phyloP scores from a whole-genome alignment of 371 early-diverging fungal species.

The Smittium culicis region DNA sequence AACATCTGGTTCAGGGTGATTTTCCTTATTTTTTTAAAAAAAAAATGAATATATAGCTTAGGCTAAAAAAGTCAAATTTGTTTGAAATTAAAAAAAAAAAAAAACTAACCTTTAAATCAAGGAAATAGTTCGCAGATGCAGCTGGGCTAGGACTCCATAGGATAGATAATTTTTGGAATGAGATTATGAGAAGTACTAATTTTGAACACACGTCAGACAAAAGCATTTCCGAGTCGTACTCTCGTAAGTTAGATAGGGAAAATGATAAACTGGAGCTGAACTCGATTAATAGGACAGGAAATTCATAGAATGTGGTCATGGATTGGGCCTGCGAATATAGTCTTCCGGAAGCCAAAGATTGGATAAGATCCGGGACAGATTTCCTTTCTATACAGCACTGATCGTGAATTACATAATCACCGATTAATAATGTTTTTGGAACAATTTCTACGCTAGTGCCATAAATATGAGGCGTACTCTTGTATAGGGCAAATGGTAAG shows the following conservation, averaged over 20 bases:
- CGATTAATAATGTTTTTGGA: slow-evolving; percentile 80
- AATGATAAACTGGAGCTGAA: slow-evolving; percentile 79
- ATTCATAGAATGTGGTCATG: slow-evolving; percentile 71
- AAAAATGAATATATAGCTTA: not conserved
- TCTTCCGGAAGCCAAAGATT: slow-evolving; percentile 72
- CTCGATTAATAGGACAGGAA: slow-evolving; percentile 81
- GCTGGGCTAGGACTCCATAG: slow-evolving; percentile 83
- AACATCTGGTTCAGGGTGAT: slow-evolving; percentile 9
- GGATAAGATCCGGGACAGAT: slow-evolving; percentile 75
- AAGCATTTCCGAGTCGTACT: slow-evolving; percentile 39
- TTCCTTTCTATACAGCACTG: slow-evolving; percentile 90
- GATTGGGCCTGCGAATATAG: slow-evolving; percentile 82
- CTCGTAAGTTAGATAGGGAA: slow-evolving; percentile 46
- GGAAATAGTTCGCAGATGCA: slow-evolving; percentile 75
- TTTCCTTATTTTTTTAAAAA: slow-evolving; percentile 2
- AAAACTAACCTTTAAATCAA: slow-evolving; percentile 60
- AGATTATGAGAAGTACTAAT: slow-evolving; percentile 59
- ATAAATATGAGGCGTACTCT: not conserved
- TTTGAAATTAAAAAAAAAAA: too few relatives aligned
- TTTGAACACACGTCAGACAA: slow-evolving; percentile 50
- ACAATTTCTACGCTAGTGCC: slow-evolving; percentile 53
- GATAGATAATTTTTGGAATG: slow-evolving; percentile 72
- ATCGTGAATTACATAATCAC: slow-evolving; percentile 89
- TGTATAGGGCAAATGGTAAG: slow-evolving; percentile 63
- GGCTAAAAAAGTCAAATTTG: not conserved